Percentiles rank a stretch among this genome's conserved stretches.
Conservation (phyloP, 148 eudicot species). For the Drosera capensis region DNA sequence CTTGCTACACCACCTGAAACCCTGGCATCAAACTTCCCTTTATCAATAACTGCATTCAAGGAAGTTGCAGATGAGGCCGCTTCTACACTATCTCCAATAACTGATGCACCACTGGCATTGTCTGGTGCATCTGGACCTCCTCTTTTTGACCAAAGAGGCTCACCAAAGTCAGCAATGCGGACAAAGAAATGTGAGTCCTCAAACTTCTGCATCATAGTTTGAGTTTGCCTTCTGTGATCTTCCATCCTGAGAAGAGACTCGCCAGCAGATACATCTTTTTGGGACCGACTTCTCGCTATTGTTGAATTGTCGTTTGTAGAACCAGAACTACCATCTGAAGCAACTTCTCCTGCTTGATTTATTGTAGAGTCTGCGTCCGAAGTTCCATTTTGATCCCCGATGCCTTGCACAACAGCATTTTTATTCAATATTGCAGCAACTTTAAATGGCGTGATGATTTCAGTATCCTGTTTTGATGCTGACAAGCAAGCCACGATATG, state of each 20-base stretch:
- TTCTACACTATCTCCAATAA: slow-evolving; percentile 13
- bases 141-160: slow-evolving; percentile 79
- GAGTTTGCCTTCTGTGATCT: slow-evolving; percentile 67
- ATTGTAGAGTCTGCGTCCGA: slow-evolving; percentile 12
- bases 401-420: slow-evolving; percentile 36
- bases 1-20: slow-evolving; percentile 90
- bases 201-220: slow-evolving; percentile 51
- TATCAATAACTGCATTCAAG: slow-evolving; percentile 47
- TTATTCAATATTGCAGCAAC: slow-evolving; percentile 81
- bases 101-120: slow-evolving; percentile 3
- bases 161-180: slow-evolving; percentile 66
- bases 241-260: slow-evolving; percentile 90
- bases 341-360: slow-evolving; percentile 14
- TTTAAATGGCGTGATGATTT: slow-evolving; percentile 87
- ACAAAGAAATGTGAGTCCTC: slow-evolving; percentile 85
- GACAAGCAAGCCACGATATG: slow-evolving; percentile 79
- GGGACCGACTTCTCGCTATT: slow-evolving; percentile 14
- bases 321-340: slow-evolving; percentile 22
- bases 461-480: slow-evolving; percentile 60
- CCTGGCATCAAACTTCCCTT: slow-evolving; percentile 51
- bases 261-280: slow-evolving; percentile 39
- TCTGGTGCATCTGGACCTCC: slow-evolving; percentile 23
- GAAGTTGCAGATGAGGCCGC: slow-evolving; percentile 14
- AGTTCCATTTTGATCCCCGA: slow-evolving; percentile 39
- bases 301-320: slow-evolving; percentile 12